Evolutionary conservation across 2,329 filamentous ascomycete genomes (phyloP).

Genomic region (Beauveria medogensis): DNA sequence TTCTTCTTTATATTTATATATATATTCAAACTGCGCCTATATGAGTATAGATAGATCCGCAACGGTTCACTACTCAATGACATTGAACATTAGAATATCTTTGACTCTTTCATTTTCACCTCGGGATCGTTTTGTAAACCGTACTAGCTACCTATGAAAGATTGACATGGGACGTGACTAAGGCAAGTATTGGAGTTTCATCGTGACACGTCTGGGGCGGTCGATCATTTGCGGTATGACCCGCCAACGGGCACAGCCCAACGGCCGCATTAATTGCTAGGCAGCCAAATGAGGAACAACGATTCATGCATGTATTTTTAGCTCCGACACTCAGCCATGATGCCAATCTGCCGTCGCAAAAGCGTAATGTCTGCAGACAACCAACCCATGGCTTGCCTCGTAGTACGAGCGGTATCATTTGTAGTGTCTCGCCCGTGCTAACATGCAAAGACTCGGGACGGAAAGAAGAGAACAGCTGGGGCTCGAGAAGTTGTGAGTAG

Average conservation of each 20-base stretch:
- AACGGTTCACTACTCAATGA: neutral
- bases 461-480: too few relatives aligned
- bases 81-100: neutral
- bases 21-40: neutral
- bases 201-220: neutral
- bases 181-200: neutral
- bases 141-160: neutral
- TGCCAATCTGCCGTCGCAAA: neutral
- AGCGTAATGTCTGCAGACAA: too few relatives aligned
- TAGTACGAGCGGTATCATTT: too few relatives aligned
- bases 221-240: neutral
- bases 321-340: neutral
- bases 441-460: too few relatives aligned
- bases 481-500: too few relatives aligned
- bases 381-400: too few relatives aligned
- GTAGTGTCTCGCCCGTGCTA: too few relatives aligned
- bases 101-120: too few relatives aligned
- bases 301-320: neutral
- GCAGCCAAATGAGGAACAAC: neutral
- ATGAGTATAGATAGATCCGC: slow-evolving; percentile 7
- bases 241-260: neutral
- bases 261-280: neutral
- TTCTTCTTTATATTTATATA: neutral
- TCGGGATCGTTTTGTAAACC: neutral
- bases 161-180: neutral